These are phyloP conservation scores for Citrus unshiu DNA, from an alignment of 345 rosid genomes.

Conservation along the genomic window DNA sequence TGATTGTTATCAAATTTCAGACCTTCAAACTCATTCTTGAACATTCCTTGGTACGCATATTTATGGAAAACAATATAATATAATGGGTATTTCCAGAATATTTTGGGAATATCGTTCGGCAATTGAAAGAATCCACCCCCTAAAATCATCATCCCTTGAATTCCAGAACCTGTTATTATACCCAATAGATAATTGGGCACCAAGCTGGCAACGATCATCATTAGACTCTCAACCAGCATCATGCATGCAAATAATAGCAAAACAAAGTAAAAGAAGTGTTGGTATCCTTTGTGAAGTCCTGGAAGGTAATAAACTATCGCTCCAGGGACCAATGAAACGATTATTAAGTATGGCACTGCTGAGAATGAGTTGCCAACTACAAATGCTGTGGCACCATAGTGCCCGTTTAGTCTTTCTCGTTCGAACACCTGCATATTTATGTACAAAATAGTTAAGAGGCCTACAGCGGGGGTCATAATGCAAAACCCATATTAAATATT, in stretches of 20 bases:
- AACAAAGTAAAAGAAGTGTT: slow-evolving; percentile 34
- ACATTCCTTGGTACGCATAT: slow-evolving; percentile 45
- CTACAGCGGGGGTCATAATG: no score
- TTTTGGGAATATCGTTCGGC: slow-evolving; percentile 38
- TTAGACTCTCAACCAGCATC: slow-evolving; percentile 49
- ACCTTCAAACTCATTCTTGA: slow-evolving; percentile 50
- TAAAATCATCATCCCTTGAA: slow-evolving; percentile 47
- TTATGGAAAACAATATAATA: slow-evolving; percentile 43
- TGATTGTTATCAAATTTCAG: slow-evolving; percentile 16
- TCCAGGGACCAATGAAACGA: slow-evolving; percentile 43
- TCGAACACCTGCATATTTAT: slow-evolving; percentile 30
- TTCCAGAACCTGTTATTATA: slow-evolving; percentile 47
- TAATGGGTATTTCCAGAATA: slow-evolving; percentile 44
- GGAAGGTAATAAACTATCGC: slow-evolving; percentile 30
- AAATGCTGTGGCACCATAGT: slow-evolving; percentile 38
- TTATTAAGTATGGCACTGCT: slow-evolving; percentile 33
- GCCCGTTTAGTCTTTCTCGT: slow-evolving; percentile 56
- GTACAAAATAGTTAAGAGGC: no score
- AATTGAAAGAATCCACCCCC: slow-evolving; percentile 47
- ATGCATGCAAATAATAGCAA: slow-evolving; percentile 30
- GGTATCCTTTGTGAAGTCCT: slow-evolving; percentile 33
- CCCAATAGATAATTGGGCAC: slow-evolving; percentile 53
- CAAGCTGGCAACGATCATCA: slow-evolving; percentile 48
- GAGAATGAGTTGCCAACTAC: slow-evolving; percentile 44
- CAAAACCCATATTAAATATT: no score